Base-by-base conservation (phyloP, 1,139 yeast species). In the Magnusiomyces sp. region DNA sequence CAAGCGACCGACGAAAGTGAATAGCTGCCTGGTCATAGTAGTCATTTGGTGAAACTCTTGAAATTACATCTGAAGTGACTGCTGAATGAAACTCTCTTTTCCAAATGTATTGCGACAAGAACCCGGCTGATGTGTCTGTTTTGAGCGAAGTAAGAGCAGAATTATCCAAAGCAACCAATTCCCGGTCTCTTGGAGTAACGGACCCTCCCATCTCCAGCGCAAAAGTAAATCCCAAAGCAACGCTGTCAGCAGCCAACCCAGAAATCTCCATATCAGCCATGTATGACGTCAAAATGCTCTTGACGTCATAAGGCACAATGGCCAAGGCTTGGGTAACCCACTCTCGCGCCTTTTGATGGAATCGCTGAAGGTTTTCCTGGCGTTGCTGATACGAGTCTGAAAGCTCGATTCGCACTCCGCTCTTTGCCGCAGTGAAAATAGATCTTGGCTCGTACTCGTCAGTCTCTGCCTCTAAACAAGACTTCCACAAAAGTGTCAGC, bases 141-240 rank as follows among this genome's bases (percentile, higher is more conserved):
- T 50, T 46, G 38, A 68, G 53, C 16, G 56, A 48, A n/a, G 49
- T 53, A 27, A 54, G 46, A 20, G 53, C 51, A 11, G 59, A 56
- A 10, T 31, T 17, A 19, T 43, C 39, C 17, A 62, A 54, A 14
- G 61, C 58, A 13, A 62, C 58, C 43, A 55, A 57, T 55, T 56
- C 64, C 52, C 59, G 73, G 58, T 88, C 95, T 43, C 74, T 74
- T 23, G 81, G 73, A 16, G 82, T 69, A 20, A 87, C 77, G 5
- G 77, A 67, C 1, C 95, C 92, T 1, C 95, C 94, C 81, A 88
- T 77, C 58, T 87, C 94, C 55, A 89, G 70, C 0, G 97, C 97
- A 72, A 92, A 87, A 0, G 95, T 82, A 50, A 86, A 83, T 42
- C 96, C 97, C 62, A 77, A 81, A 52, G 85, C 83, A 41, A 86